Evolutionary conservation across 164 flowering plant species (phyloP).

Genomic region (grape (Vitis vinifera)): ASM3070453v1 NC_081817.1:11216001-11216500

Average conservation of each 20-base stretch:
- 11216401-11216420: slow-evolving; percentile 82
- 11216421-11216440: slow-evolving; percentile 35
- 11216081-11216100: background rate
- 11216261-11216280: slow-evolving; percentile 82
- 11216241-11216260: slow-evolving; percentile 17
- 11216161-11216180: too few relatives aligned
- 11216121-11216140: too few relatives aligned
- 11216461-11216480: too few relatives aligned
- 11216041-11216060: too few relatives aligned
- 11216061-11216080: too few relatives aligned
- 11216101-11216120: background rate
- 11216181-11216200: too few relatives aligned
- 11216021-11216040: too few relatives aligned
- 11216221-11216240: slow-evolving; percentile 14
- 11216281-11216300: slow-evolving; percentile 81
- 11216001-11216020: too few relatives aligned
- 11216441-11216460: too few relatives aligned
- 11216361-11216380: too few relatives aligned
- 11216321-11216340: slow-evolving; percentile 64
- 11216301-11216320: slow-evolving; percentile 8
- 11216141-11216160: too few relatives aligned
- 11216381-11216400: slow-evolving; percentile 69
- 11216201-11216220: background rate
- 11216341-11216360: slow-evolving; percentile 41
- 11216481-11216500: too few relatives aligned